phyloP scores from a whole-genome alignment of 2,329 filamentous ascomycete species.

The Epicoccum nigrum region DNA sequence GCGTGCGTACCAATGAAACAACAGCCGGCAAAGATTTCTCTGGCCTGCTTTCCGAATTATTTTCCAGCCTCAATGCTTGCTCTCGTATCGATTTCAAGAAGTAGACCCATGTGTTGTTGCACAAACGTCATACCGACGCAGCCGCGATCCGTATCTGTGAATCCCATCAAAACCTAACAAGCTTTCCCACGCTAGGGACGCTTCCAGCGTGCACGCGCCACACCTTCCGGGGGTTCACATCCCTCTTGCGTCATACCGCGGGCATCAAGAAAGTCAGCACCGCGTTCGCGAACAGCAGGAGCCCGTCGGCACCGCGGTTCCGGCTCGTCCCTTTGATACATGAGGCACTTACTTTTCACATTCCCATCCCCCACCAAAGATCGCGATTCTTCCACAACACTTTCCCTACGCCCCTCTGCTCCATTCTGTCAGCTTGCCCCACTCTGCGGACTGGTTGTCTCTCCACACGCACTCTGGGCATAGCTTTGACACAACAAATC shows the following conservation, averaged over 20 bases:
- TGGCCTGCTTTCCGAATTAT: neutral
- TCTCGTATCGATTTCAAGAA: neutral
- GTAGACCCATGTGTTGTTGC: neutral
- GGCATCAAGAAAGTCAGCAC: slow-evolving; percentile 16
- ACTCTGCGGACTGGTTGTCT: slow-evolving; percentile 36
- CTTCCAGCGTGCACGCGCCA: slow-evolving; percentile 16
- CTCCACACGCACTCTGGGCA: slow-evolving; percentile 35
- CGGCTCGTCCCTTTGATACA: slow-evolving; percentile 9
- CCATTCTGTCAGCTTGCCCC: slow-evolving; percentile 33
- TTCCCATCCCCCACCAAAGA: slow-evolving; percentile 1
- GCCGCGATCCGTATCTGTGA: slow-evolving; percentile 6
- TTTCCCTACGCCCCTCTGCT: slow-evolving; percentile 2
- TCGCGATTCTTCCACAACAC: slow-evolving; percentile 2
- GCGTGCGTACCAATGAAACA: neutral
- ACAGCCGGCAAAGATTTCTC: neutral
- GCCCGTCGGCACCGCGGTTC: slow-evolving; percentile 4
- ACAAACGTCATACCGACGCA: slow-evolving; percentile 20
- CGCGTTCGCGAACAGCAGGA: slow-evolving; percentile 7
- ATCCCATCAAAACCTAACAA: slow-evolving; percentile 11
- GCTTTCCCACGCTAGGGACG: slow-evolving; percentile 15
- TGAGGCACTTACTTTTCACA: slow-evolving; percentile 5
- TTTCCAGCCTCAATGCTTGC: neutral
- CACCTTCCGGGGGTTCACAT: slow-evolving; percentile 12
- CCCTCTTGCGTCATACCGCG: slow-evolving; percentile 18
- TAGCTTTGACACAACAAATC: slow-evolving; percentile 25